Evolutionary conservation across 768 basidiomycete genomes (phyloP).

Genomic region (Hortiboletus flavorubellus): DNA sequence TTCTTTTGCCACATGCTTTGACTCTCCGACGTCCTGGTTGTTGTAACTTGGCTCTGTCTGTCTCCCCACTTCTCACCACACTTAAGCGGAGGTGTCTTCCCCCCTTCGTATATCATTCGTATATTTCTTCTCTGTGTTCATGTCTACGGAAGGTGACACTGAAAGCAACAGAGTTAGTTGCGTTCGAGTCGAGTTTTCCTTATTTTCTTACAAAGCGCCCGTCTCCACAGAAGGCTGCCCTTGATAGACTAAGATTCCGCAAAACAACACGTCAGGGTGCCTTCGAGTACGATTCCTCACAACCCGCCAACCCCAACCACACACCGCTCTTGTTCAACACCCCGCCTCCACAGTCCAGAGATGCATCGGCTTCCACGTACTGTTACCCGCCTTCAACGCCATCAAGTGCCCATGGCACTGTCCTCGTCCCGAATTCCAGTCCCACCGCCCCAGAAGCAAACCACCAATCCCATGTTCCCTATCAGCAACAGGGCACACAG

Average conservation of each 20-base stretch:
- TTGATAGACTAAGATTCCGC: constrained; percentile 48
- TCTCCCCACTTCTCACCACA: constrained; percentile 22
- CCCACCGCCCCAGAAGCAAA: constrained; percentile 45
- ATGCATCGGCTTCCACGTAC: constrained; percentile 65
- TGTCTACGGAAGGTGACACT: constrained; percentile 48
- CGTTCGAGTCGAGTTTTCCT: constrained; percentile 26
- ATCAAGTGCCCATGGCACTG: constrained; percentile 43
- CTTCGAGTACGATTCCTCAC: constrained; percentile 35
- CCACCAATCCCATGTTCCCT: constrained; percentile 39
- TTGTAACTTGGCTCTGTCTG: constrained; percentile 19
- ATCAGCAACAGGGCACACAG: constrained; percentile 34
- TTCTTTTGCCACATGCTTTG: constrained; percentile 46
- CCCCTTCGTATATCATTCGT: constrained; percentile 11
- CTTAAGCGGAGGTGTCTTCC: constrained; percentile 11
- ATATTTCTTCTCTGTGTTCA: constrained; percentile 30
- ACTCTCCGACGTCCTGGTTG: constrained; percentile 50
- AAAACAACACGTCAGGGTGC: constrained; percentile 37
- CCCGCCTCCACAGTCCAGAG: constrained; percentile 69
- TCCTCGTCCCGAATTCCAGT: constrained; percentile 79
- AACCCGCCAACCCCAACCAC: constrained; percentile 61
- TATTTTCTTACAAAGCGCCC: constrained; percentile 35
- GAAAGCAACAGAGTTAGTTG: constrained; percentile 50
- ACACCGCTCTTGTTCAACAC: constrained; percentile 37
- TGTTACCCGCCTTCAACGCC: constrained; percentile 51
- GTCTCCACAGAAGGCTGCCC: constrained; percentile 38